Evolutionary conservation across 2,329 filamentous ascomycete genomes (phyloP), one percentile per base, ranked within the genome.

Genomic region (Acrocalymma vagum): DNA sequence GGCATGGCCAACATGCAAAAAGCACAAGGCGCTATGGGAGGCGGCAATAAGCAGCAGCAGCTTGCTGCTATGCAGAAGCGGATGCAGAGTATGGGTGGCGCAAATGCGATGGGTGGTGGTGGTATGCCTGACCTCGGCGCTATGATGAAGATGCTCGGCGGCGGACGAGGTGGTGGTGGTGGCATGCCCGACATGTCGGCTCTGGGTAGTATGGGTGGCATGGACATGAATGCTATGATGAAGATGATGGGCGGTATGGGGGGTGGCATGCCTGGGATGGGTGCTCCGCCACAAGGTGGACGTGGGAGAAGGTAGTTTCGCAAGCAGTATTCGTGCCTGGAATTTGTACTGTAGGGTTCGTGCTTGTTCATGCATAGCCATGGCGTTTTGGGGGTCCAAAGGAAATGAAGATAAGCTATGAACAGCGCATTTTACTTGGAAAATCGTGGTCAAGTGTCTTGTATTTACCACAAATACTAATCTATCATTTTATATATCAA

Each of bases 1-100:
- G 92, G 90, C 68, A 95, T 96, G 87, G 94, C 94, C 76, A 95
- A 96, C 67, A 95, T 97, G 87, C 90, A 96, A 70, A 85, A 87
- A 35, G 92, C 92, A 0, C 92, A 97, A 72, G 87, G 88, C 39
- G 90, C 89, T 51, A 90, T 96, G 85, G 89, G 87, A 18, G 91
- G 92, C 29, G 88, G 86, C 20, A 96, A 96, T 73, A 93, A 94
- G 71, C 83, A 90, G 21, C 90, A 96, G 68, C 93, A 97, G 72
- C 82, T 97, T 74, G 92, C 92, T 0, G 93, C 94, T 2, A 95
- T 97, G 91, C 94, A 99, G 75, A 96, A 96, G 76, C 81, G 92
- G 9, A 78, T 99, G 74, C 88, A 92, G 66, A 90, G 87, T 56
- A 95, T 97, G 90, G 94, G 93, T 22, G 90, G 88, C 22, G 84